These are phyloP conservation scores for Emmonsiellopsis sp. DNA, from an alignment of 2,329 filamentous ascomycete species.

Conservation along the genomic window DNA sequence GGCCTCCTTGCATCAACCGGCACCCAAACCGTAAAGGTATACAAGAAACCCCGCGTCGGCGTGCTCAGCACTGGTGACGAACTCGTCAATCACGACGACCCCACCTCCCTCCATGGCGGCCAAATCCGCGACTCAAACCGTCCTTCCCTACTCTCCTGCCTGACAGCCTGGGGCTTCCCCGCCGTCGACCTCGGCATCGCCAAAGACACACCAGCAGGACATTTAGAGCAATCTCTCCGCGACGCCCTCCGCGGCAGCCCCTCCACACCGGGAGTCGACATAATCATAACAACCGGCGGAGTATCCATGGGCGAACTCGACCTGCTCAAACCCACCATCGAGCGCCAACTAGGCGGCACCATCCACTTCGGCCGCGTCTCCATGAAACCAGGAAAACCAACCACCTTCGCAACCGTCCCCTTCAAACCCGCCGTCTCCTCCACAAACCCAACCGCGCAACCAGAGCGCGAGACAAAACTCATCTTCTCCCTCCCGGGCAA, in stretches of 20 bases:
- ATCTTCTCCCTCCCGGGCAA: conserved; percentile 92
- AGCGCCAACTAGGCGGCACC: conserved; percentile 76
- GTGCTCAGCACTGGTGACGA: conserved; percentile 93
- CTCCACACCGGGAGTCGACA: conserved; percentile 47
- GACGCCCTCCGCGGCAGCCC: conserved; percentile 53
- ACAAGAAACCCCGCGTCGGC: conserved; percentile 67
- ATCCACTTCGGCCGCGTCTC: conserved; percentile 94
- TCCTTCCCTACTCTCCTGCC: conserved; percentile 72
- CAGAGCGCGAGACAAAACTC: conserved; percentile 54
- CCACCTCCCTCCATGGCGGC: conserved; percentile 57
- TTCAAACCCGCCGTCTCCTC: conserved; percentile 40
- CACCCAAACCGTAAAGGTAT: conserved; percentile 59
- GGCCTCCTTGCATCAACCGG: conserved; percentile 83
- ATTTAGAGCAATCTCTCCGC: conserved; percentile 68
- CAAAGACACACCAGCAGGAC: conserved; percentile 45
- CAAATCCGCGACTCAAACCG: conserved; percentile 93
- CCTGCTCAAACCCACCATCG: conserved; percentile 90
- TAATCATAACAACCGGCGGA: conserved; percentile 85
- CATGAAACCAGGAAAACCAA: conserved; percentile 98
- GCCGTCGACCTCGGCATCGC: conserved; percentile 81
- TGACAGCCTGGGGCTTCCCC: conserved; percentile 63
- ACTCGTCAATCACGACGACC: conserved; percentile 61
- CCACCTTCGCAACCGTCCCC: conserved; percentile 86
- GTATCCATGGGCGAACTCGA: conserved; percentile 98
- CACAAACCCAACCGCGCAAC: conserved; percentile 20